A percentile compares a stretch with the other conserved stretches of the same genome.
phyloP scores from a whole-genome alignment of 768 basidiomycete genomes.

The Mrakia gelida region DNA sequence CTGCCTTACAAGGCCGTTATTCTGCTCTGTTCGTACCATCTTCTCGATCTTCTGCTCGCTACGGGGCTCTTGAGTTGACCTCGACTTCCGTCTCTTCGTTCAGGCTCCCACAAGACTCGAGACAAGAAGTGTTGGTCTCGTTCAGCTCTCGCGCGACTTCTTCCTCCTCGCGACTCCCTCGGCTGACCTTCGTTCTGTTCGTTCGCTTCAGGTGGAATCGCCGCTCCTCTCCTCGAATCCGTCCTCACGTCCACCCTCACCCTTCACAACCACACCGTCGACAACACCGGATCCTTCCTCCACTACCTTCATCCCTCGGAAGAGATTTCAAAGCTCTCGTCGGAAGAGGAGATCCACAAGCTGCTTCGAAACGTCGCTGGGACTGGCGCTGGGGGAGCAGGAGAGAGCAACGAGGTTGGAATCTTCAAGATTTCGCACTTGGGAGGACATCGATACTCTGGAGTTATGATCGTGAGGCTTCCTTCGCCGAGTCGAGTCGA shows the following conservation, averaged over 20 bases:
- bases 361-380: constrained; percentile 54
- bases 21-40: constrained; percentile 65
- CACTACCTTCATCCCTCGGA: constrained; percentile 44
- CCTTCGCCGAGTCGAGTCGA: neutral
- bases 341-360: constrained; percentile 55
- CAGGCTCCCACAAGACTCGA: constrained; percentile 87
- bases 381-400: constrained; percentile 44
- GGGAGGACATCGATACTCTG: constrained; percentile 89
- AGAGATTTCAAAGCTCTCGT: constrained; percentile 58
- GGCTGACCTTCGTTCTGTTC: no score
- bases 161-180: no score
- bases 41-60: neutral
- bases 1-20: constrained; percentile 88
- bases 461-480: constrained; percentile 77
- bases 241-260: constrained; percentile 52
- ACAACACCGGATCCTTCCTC: constrained; percentile 38
- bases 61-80: neutral
- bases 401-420: constrained; percentile 60
- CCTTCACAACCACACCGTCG: constrained; percentile 38
- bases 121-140: constrained; percentile 69
- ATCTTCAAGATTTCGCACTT: constrained; percentile 84
- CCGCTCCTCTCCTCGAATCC: constrained; percentile 56
- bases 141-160: no score
- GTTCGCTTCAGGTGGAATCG: constrained; percentile 51
- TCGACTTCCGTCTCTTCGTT: neutral